These are phyloP conservation scores for Hyphodiscus sp. DNA, from an alignment of 2,329 filamentous ascomycete species.

Conservation along the genomic window DNA sequence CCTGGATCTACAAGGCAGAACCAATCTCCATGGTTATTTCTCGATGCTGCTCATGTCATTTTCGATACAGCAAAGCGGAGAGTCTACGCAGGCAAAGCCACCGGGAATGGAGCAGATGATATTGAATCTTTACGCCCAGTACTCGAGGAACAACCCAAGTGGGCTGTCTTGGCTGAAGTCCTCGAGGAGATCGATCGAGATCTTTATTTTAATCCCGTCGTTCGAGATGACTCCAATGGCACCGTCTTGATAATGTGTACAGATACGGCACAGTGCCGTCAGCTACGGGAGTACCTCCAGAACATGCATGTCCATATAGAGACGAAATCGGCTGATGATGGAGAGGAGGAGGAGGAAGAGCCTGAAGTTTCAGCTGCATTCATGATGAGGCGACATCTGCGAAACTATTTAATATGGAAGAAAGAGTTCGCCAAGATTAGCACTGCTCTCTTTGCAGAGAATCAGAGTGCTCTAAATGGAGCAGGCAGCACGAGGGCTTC, in stretches of 20 bases:
- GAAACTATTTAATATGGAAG: slow-evolving; percentile 88
- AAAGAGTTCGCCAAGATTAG: slow-evolving; percentile 81
- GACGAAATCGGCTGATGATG: slow-evolving; percentile 34
- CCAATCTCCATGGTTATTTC: slow-evolving; percentile 91
- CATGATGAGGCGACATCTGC: slow-evolving; percentile 84
- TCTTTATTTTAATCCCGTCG: slow-evolving; percentile 71
- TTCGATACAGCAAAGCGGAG: slow-evolving; percentile 84
- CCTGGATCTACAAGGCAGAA: slow-evolving; percentile 82
- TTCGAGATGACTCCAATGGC: slow-evolving; percentile 81
- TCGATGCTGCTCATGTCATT: slow-evolving; percentile 90
- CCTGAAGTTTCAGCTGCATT: slow-evolving; percentile 67
- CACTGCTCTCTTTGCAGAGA: slow-evolving; percentile 69
- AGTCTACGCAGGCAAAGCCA: slow-evolving; percentile 68
- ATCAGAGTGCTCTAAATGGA: slow-evolving; percentile 67
- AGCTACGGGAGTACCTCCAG: slow-evolving; percentile 85
- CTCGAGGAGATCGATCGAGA: slow-evolving; percentile 91
- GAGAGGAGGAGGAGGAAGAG: slow-evolving; percentile 41
- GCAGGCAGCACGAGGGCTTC: slow-evolving; percentile 48
- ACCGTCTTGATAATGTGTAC: slow-evolving; percentile 94
- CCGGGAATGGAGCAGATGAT: slow-evolving; percentile 25
- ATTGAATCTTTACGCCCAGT: slow-evolving; percentile 59
- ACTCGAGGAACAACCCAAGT: slow-evolving; percentile 92
- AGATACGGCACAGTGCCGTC: slow-evolving; percentile 76
- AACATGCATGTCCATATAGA: slow-evolving; percentile 71
- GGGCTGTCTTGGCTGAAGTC: slow-evolving; percentile 81